Percentiles rank a stretch among this genome's conserved stretches.
Evolutionary conservation across 2,329 filamentous ascomycete species (phyloP).

Genomic region (Nemania abortiva): DNA sequence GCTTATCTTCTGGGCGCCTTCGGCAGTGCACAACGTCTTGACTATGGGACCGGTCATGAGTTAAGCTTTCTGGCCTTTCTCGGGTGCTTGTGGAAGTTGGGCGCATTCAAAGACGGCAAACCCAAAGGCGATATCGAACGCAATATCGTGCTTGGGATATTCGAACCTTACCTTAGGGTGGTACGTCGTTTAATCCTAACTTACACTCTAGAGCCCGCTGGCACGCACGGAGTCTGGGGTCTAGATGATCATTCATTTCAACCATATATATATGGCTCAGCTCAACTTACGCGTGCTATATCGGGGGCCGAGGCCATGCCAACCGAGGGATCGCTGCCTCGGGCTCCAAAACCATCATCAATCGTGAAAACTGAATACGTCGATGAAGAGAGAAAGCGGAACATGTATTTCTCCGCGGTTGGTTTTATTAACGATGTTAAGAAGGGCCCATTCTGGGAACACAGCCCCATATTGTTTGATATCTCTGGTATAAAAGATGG

Average conservation of each 20-base stretch:
- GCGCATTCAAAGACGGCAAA: constrained; percentile 74
- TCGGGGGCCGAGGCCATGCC: constrained; percentile 73
- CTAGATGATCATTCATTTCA: constrained; percentile 97
- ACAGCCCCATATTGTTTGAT: constrained; percentile 93
- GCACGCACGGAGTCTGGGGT: constrained; percentile 97
- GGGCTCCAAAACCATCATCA: constrained; percentile 77
- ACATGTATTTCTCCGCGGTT: constrained; percentile 95
- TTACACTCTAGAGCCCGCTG: constrained; percentile 94
- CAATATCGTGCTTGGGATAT: constrained; percentile 81
- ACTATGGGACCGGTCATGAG: constrained; percentile 97
- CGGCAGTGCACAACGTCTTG: constrained; percentile 87
- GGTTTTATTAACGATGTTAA: constrained; percentile 99
- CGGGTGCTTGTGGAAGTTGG: constrained; percentile 90
- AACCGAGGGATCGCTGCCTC: constrained; percentile 79
- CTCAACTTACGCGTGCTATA: constrained; percentile 85
- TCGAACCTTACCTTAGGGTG: constrained; percentile 82
- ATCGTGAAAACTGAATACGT: constrained; percentile 75
- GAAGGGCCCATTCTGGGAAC: constrained; percentile 95
- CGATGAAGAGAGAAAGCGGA: constrained; percentile 72
- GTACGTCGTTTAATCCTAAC: constrained; percentile 86
- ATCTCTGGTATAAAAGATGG: constrained; percentile 90
- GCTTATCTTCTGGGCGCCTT: constrained; percentile 87
- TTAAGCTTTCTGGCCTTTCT: constrained; percentile 94
- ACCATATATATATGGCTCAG: constrained; percentile 94
- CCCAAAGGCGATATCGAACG: constrained; percentile 73